Evolutionary conservation across 768 basidiomycete genomes (phyloP).

Genomic region (Hortiboletus flavorubellus): DNA sequence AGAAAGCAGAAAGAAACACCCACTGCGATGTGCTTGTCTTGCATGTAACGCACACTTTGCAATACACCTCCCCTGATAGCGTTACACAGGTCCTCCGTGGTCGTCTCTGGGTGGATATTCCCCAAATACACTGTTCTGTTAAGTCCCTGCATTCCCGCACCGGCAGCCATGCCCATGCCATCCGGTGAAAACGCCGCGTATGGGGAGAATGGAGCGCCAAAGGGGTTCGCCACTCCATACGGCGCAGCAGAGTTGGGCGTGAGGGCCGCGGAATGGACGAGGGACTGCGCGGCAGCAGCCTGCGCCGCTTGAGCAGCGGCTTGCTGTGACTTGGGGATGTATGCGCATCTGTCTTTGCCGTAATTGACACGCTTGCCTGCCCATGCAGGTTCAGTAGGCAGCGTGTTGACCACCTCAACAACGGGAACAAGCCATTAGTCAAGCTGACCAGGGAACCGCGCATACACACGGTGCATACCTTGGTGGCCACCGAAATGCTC

Average conservation of each 20-base stretch:
- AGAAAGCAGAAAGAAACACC: slow-evolving; percentile 29
- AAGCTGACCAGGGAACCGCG: neutral
- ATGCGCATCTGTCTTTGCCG: slow-evolving; percentile 98
- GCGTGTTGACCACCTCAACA: slow-evolving; percentile 81
- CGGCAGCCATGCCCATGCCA: slow-evolving; percentile 28
- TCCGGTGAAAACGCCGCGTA: slow-evolving; percentile 54
- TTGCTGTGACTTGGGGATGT: slow-evolving; percentile 94
- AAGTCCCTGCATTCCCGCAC: slow-evolving; percentile 49
- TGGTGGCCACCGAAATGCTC: slow-evolving; percentile 90
- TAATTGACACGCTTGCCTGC: slow-evolving; percentile 96
- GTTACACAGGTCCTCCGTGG: slow-evolving; percentile 93
- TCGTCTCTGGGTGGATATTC: slow-evolving; percentile 95
- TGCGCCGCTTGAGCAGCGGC: slow-evolving; percentile 84
- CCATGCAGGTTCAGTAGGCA: slow-evolving; percentile 92
- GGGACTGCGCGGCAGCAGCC: slow-evolving; percentile 77
- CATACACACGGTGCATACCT: slow-evolving; percentile 50
- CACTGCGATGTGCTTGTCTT: slow-evolving; percentile 96
- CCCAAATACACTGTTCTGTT: slow-evolving; percentile 96
- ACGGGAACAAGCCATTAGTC: neutral
- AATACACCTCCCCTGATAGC: slow-evolving; percentile 95
- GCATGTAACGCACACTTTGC: slow-evolving; percentile 93
- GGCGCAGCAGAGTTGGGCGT: slow-evolving; percentile 30
- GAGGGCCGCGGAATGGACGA: slow-evolving; percentile 48
- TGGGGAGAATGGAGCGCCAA: slow-evolving; percentile 38
- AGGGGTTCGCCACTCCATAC: slow-evolving; percentile 31